Base-by-base conservation (phyloP, 257 asterid species). In the Nicotiana knightiana region DNA sequence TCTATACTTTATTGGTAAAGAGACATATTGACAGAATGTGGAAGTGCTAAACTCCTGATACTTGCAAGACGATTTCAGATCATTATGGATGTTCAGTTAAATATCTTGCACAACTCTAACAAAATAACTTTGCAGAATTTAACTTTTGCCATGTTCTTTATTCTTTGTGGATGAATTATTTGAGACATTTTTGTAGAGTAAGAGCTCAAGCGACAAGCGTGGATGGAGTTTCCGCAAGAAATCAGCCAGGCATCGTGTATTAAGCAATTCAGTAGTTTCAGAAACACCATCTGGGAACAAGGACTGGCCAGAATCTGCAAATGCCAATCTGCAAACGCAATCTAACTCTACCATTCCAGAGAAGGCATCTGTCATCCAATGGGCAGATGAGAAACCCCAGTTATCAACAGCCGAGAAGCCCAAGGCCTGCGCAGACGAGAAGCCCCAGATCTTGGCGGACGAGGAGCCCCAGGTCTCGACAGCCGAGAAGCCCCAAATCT, bases 151-250 rank as follows among this genome's bases (percentile, higher is more conserved):
- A 57, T 30, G 3, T 5, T 17, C 62, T 32, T 53, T 81, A 58
- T 73, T 43, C 21, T 71, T 71, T 55, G 30, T 3, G 24, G 6
- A 32, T 55, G 77, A n/a, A 15, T 39, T 26, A 79, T 83, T 63
- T 85, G 81, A 33, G 62, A 67, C 79, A 85, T 83, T 21, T 83
- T 83, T 77, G 70, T 88, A 95, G 98, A 87, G 84, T 87, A 94
- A 96, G 89, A 88, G 87, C 81, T 85, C 97, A 46, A 86, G 92
- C 79, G 99, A 93, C 83, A 90, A 89, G 80, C 93, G 95, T 77
- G 91, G 93, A n/a, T 94, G 99, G 99, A 94, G 97, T 87, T 94
- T 96, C 80, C 90, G 97, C 84, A 96, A 94, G 91, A 92, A 86
- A 87, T 94, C 99, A 39, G 90, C 93, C 12, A 91, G 92, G 75